Percentiles rank a stretch among this genome's conserved stretches.
phyloP scores from a whole-genome alignment of 108 stramenopile species.

The Mediolabrus comicus region DNA sequence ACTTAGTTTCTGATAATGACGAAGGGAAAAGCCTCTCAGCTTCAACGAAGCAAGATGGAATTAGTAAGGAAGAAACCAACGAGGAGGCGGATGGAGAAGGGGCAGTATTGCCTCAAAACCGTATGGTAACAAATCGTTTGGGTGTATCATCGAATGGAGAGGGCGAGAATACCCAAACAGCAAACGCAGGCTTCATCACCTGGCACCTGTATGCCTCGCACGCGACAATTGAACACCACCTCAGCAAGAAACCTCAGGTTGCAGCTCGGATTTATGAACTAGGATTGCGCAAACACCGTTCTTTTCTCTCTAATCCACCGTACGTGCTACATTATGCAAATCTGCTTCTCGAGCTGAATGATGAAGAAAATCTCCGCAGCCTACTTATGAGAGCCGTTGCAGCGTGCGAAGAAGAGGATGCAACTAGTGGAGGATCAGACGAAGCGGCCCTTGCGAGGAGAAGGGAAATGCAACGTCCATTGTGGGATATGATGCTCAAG shows the following conservation, averaged over 20 bases:
- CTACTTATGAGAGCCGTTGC: conserved; percentile 78
- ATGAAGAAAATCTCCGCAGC: conserved; percentile 78
- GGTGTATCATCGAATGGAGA: conserved; percentile 44
- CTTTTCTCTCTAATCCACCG: conserved; percentile 72
- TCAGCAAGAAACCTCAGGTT: conserved; percentile 71
- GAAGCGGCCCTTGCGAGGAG: conserved; percentile 20
- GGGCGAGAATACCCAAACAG: not conserved
- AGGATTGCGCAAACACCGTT: conserved; percentile 72
- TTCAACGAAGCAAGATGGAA: conserved; percentile 14
- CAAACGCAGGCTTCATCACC: conserved; percentile 55
- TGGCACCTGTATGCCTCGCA: conserved; percentile 86
- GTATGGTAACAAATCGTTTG: conserved; percentile 80
- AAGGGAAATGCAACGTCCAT: conserved; percentile 49
- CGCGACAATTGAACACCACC: conserved; percentile 79
- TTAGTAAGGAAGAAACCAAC: conserved; percentile 22
- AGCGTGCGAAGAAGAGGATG: conserved; percentile 68
- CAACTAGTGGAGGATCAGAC: conserved; percentile 27
- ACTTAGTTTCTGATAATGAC: conserved; percentile 22
- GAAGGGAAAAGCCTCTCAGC: not conserved
- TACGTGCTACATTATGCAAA: conserved; percentile 81
- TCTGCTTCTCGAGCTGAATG: conserved; percentile 80
- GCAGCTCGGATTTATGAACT: conserved; percentile 87
- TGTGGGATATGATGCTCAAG: conserved; percentile 88
- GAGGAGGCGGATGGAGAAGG: conserved; percentile 26
- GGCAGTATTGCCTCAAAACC: conserved; percentile 14